Evolutionary conservation across 2,329 filamentous ascomycete genomes (phyloP).

Genomic region (Scortechinia acanthostroma): DNA sequence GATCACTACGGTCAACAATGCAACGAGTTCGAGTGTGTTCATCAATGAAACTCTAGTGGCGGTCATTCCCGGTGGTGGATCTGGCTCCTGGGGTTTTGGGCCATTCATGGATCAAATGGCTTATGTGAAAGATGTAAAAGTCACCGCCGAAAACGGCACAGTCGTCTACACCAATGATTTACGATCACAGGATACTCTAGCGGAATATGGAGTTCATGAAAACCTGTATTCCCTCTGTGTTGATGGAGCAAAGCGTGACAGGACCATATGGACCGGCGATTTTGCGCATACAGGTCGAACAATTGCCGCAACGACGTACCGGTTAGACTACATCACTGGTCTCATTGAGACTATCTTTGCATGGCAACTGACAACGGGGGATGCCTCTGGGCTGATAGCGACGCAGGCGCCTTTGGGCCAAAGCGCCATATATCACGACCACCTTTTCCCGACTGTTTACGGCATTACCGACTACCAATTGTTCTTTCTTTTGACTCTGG

Average conservation of each 20-base stretch:
- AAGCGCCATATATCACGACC: slow-evolving; percentile 3
- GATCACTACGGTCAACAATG: slow-evolving; percentile 20
- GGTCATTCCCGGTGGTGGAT: slow-evolving; percentile 3
- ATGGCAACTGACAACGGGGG: slow-evolving; percentile 10
- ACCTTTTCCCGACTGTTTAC: neutral
- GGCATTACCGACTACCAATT: neutral
- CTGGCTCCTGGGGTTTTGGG: slow-evolving; percentile 28
- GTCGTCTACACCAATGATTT: slow-evolving; percentile 19
- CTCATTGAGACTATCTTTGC: slow-evolving; percentile 19
- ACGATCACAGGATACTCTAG: slow-evolving; percentile 13
- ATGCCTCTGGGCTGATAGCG: slow-evolving; percentile 7
- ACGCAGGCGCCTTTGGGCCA: slow-evolving; percentile 8
- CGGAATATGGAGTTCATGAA: slow-evolving; percentile 23
- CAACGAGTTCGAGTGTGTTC: slow-evolving; percentile 14
- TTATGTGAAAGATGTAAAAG: slow-evolving; percentile 22
- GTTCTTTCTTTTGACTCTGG: neutral
- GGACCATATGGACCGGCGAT: slow-evolving; percentile 30
- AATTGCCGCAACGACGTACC: slow-evolving; percentile 20
- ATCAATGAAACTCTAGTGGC: slow-evolving; percentile 11
- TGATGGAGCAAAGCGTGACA: slow-evolving; percentile 30
- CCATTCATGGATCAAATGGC: slow-evolving; percentile 27
- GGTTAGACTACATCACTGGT: slow-evolving; percentile 21
- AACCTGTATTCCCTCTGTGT: slow-evolving; percentile 25
- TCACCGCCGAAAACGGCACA: slow-evolving; percentile 15
- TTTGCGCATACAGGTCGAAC: slow-evolving; percentile 29